Evolutionary conservation across 2,329 filamentous ascomycete species (phyloP).

Genomic region (Botryotinia calthae): DNA sequence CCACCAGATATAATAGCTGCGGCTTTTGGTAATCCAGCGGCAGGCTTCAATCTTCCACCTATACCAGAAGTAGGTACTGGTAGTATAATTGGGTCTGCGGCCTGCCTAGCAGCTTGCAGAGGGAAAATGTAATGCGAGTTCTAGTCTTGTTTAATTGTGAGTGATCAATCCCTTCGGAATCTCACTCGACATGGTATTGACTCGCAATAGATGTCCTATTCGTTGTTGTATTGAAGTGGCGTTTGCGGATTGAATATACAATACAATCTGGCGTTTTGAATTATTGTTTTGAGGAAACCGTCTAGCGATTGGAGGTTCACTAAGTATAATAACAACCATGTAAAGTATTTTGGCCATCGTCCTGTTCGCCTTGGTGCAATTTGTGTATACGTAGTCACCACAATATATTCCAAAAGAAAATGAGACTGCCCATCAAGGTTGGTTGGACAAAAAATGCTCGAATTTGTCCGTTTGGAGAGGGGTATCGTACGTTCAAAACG

Average conservation of each 20-base stretch:
- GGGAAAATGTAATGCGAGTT: not conserved
- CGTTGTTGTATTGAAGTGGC: not conserved
- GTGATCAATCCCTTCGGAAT: not conserved
- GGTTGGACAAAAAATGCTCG: not conserved
- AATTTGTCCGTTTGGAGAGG: not conserved
- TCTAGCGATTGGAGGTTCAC: not conserved
- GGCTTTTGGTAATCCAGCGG: constrained; percentile 42
- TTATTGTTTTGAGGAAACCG: not conserved
- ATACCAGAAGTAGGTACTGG: constrained; percentile 45
- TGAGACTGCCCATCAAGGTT: constrained; percentile 3
- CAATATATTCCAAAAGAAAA: not conserved
- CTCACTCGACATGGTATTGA: not conserved
- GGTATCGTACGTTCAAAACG: not conserved
- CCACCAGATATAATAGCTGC: constrained; percentile 45
- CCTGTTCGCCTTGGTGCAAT: not conserved
- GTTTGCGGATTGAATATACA: not conserved
- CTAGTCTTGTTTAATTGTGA: not conserved
- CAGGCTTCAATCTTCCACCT: constrained; percentile 16
- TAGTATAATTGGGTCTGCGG: constrained; percentile 41
- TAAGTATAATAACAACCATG: not conserved
- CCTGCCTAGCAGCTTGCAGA: constrained; percentile 39
- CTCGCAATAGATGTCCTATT: not conserved
- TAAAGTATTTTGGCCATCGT: not conserved
- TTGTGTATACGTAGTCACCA: not conserved
- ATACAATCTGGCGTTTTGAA: not conserved